Evolutionary conservation across 2,329 filamentous ascomycete species (phyloP).

Genomic region (Fusarium pininemorale): DNA sequence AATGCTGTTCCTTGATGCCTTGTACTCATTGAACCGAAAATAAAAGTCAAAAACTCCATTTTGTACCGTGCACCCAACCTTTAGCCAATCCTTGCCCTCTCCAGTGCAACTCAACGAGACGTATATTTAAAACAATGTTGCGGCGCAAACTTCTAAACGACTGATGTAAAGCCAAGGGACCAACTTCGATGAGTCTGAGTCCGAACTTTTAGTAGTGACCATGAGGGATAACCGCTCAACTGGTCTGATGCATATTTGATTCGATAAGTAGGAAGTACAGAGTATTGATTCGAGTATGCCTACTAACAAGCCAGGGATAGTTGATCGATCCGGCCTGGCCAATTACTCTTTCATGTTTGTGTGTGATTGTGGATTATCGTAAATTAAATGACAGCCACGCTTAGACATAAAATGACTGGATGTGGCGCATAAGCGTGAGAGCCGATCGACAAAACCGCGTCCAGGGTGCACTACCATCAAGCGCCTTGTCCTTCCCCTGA

Average conservation of each 20-base stretch:
- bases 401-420: neutral
- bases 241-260: neutral
- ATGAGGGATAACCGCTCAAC: neutral
- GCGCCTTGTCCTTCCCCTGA: constrained; percentile 27
- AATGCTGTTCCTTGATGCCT: constrained; percentile 5
- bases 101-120: neutral
- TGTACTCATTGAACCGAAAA: constrained; percentile 1
- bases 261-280: neutral
- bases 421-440: constrained; percentile 30
- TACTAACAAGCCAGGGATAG: neutral
- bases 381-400: constrained; percentile 1
- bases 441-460: constrained; percentile 27
- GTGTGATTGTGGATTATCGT: constrained; percentile 5
- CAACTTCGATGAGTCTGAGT: constrained; percentile 3
- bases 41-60: constrained; percentile 23
- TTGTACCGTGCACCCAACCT: neutral
- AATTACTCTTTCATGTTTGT: neutral
- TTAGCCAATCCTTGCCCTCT: neutral
- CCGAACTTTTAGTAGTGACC: constrained; percentile 5
- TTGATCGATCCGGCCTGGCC: neutral
- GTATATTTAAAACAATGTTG: constrained; percentile 5
- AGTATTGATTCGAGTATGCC: constrained; percentile 12
- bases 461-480: constrained; percentile 17
- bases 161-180: neutral
- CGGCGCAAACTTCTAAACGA: constrained; percentile 13